Base-by-base conservation (phyloP, 331 rosid genomes). In the Spiraea crenata region DNA sequence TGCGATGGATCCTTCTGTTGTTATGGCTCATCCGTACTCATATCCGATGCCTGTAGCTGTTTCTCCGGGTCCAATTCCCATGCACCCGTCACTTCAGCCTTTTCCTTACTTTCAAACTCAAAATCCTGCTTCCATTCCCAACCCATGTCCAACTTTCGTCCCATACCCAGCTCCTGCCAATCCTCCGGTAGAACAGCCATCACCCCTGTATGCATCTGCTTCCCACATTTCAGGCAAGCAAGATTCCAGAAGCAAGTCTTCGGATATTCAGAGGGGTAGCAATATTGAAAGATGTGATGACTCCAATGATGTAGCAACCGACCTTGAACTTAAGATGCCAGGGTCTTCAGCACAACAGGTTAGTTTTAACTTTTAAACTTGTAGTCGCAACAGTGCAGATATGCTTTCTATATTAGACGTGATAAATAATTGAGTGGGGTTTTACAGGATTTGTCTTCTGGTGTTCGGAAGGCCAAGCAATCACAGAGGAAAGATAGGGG, bases 311-410 rank as follows among this genome's bases (percentile, higher is more conserved):
- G 99, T 93, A 47, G 97, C 92, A 45, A 93, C 99, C 5, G 92
- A 89, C 58, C 97, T 93, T 70, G 96, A 85, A 77, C 92, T 93
- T 61, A 93, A 93, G 92, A 87, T 86, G 90, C 97, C 99, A 15
- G 99, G 99, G 57, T 87, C 96, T 54, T 89, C 97, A 20, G 66
- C 86, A 16, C 87, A 75, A 37, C 91, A 80, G 89, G 99, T 90
- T 71, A 65, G 83, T 67, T 76, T 63, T 57, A 20, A 68, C 45
- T 16, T 41, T 9, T 47, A 5, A 63, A 64, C 42, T 37, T 51
- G 14, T 46, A 5, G 19, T 55, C 14, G 37, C 55, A 40, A 9
- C 38, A 12, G 9, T 62, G 49, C 48, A 47, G 63, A 42, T 44
- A 44, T 39, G 39, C 38, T 66, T 47, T 65, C 15, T 13, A 40